Conservation (phyloP, 352 stramenopile genomes). For the Pythium insidiosum region DNA sequence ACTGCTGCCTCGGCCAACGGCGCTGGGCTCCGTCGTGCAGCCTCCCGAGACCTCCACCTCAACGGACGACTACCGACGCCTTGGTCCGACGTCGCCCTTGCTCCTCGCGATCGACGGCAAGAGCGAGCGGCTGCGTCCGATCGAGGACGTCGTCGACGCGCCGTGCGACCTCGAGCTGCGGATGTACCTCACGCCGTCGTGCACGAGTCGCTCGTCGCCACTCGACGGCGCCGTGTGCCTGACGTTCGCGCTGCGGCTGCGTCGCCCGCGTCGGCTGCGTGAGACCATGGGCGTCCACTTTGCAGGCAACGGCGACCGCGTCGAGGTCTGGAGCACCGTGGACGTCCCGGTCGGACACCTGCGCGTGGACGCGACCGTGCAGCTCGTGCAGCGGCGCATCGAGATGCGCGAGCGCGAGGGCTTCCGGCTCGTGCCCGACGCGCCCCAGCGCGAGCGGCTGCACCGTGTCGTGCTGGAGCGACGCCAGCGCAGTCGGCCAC, state of each 20-base stretch:
- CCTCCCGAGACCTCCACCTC: too few species aligned
- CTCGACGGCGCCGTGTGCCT: constrained; percentile 10
- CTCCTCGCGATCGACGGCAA: too few species aligned
- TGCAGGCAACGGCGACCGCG: constrained; percentile 3
- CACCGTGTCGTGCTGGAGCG: not conserved
- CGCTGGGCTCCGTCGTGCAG: too few species aligned
- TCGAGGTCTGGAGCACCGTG: constrained; percentile 7
- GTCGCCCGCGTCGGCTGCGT: not conserved
- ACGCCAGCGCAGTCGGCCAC: too few species aligned
- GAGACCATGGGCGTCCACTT: constrained; percentile 6
- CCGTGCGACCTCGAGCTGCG: constrained; percentile 4
- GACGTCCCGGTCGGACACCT: constrained; percentile 1
- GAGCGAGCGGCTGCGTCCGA: too few species aligned
- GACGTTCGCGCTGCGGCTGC: not conserved
- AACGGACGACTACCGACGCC: too few species aligned
- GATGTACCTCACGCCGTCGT: not conserved
- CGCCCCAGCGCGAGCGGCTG: constrained; percentile 1
- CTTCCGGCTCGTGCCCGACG: constrained; percentile 7
- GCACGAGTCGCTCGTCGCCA: too few species aligned
- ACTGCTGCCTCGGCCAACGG: too few species aligned
- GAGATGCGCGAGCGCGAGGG: not conserved
- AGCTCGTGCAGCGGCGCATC: not conserved
- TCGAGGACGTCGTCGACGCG: too few species aligned
- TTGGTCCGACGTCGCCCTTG: too few species aligned
- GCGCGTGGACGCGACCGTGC: not conserved